Conservation (phyloP, 495 filamentous ascomycete genomes). For the Penicillium desertorum region DNA sequence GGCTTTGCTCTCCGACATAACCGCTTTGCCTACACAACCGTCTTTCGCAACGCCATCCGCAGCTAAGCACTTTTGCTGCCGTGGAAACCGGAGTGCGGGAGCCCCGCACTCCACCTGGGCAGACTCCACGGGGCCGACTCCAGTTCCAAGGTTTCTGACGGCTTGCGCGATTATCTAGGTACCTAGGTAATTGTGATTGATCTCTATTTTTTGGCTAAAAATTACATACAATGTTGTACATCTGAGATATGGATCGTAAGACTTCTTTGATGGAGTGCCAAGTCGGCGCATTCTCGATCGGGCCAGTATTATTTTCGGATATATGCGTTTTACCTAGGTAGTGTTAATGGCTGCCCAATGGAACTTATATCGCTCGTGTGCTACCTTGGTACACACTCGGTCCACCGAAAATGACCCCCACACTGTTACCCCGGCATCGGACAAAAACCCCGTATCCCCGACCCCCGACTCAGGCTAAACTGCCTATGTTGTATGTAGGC, state of each 20-base stretch:
- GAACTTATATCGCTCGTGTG: not conserved
- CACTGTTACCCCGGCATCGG: not conserved
- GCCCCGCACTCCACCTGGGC: not conserved
- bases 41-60: not conserved
- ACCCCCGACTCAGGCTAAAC: not conserved
- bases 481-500: not conserved
- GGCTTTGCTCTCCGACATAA: not conserved
- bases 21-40: not conserved
- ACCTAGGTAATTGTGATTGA: not conserved
- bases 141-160: not conserved
- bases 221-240: no score
- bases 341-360: not conserved
- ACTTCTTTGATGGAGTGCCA: no score
- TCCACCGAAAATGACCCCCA: not conserved
- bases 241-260: no score
- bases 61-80: constrained; percentile 10
- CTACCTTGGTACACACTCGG: no score
- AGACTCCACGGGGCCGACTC: no score
- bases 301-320: not conserved
- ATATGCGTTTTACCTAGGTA: not conserved
- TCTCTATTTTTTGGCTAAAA: not conserved
- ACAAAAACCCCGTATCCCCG: not conserved
- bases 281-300: not conserved
- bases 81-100: constrained; percentile 22
- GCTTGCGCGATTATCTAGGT: constrained; percentile 5